Conservation (phyloP, 1,139 yeast genomes). For the Suhomyces terraborum region DNA sequence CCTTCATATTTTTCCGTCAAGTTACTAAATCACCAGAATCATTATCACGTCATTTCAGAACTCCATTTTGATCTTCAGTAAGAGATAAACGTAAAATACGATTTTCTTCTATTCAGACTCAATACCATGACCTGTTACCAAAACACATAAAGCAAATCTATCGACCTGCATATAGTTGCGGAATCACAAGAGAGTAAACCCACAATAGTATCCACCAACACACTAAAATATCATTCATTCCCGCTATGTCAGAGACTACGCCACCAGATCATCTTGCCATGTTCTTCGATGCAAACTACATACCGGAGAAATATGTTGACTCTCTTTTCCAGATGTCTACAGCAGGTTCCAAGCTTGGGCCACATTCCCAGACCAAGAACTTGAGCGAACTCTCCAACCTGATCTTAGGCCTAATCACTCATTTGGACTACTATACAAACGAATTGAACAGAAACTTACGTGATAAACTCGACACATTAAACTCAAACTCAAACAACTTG, state of each 20-base stretch:
- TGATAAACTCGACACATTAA: constrained; percentile 45
- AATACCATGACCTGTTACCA: too few relatives aligned
- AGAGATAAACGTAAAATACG: too few relatives aligned
- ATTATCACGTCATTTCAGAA: too few relatives aligned
- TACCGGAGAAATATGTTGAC: constrained; percentile 40
- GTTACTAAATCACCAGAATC: too few relatives aligned
- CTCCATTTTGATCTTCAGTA: too few relatives aligned
- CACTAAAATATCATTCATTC: not conserved
- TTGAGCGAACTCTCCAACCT: constrained; percentile 29
- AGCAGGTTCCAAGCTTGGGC: constrained; percentile 1
- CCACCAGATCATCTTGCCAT: constrained; percentile 25
- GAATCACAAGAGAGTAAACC: too few relatives aligned
- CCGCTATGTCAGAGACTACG: constrained; percentile 1
- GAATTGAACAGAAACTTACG: constrained; percentile 56
- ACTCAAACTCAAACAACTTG: constrained; percentile 22
- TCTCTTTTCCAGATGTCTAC: constrained; percentile 33
- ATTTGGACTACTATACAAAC: constrained; percentile 62
- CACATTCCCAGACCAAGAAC: constrained; percentile 3
- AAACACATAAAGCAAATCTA: too few relatives aligned
- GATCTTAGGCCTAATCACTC: constrained; percentile 49
- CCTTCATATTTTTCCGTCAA: too few relatives aligned
- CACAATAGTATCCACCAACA: too few relatives aligned
- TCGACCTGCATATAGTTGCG: too few relatives aligned
- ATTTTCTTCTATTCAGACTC: too few relatives aligned
- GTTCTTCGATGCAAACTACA: constrained; percentile 47